phyloP scores from a whole-genome alignment of 345 rosid species.

The Trapa bicornis region DNA sequence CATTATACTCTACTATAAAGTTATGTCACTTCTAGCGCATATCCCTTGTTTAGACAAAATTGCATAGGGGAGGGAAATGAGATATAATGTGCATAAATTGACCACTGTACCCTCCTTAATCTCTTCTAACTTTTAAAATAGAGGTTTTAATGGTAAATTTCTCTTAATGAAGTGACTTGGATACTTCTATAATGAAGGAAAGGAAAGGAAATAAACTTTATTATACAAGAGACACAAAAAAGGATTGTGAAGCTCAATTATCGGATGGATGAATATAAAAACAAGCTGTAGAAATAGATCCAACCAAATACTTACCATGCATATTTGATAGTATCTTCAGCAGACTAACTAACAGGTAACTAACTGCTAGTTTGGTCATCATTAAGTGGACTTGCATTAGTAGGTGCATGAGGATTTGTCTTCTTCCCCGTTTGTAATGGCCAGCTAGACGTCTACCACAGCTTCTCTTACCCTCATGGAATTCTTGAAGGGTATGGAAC shows the following conservation, averaged over 20 bases:
- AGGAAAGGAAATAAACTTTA: not conserved
- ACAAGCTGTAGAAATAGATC: not conserved
- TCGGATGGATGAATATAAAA: conserved; percentile 1
- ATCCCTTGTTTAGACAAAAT: not conserved
- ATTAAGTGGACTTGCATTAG: conserved; percentile 39
- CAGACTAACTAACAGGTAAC: conserved; percentile 67
- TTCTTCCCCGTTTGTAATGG: conserved; percentile 94
- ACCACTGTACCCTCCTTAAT: too few relatives aligned
- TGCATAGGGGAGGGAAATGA: too few relatives aligned
- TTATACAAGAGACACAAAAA: not conserved
- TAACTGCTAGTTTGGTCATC: conserved; percentile 77
- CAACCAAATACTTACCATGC: conserved; percentile 49
- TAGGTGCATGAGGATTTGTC: conserved; percentile 62
- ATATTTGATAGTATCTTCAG: conserved; percentile 80
- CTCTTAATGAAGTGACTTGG: not conserved
- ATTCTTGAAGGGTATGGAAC: conserved; percentile 95
- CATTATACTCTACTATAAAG: too few relatives aligned
- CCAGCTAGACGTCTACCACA: conserved; percentile 99
- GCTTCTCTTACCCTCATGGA: conserved; percentile 99
- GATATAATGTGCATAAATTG: too few relatives aligned
- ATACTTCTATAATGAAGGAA: not conserved
- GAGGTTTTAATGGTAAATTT: too few relatives aligned
- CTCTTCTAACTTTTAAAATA: too few relatives aligned
- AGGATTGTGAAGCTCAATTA: not conserved
- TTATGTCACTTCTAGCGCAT: too few relatives aligned